A percentile compares a stretch with the other conserved stretches of the same genome.
Conservation (phyloP, 371 early-diverging fungal species). For the Rhizopus sp. region DNA sequence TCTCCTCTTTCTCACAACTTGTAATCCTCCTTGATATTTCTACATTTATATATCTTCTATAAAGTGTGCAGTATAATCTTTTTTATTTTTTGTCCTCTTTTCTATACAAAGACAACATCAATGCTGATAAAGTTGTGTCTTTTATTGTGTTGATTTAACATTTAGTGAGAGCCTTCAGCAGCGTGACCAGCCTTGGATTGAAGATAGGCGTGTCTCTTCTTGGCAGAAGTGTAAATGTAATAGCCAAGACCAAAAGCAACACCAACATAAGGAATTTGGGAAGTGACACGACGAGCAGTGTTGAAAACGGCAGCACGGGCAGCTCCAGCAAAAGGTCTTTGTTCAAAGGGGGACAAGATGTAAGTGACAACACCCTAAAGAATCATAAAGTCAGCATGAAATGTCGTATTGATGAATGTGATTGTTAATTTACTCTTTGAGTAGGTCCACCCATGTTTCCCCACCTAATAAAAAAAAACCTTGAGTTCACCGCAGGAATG, state of each 20-base stretch:
- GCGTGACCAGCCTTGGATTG: conserved; percentile 75
- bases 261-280: conserved; percentile 75
- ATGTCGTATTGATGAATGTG: background rate
- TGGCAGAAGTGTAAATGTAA: conserved; percentile 63
- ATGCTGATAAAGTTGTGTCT: too few species aligned
- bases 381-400: background rate
- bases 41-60: too few species aligned
- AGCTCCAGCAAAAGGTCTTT: conserved; percentile 76
- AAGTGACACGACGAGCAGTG: conserved; percentile 72
- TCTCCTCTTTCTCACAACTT: too few species aligned
- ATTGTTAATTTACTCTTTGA: conserved; percentile 49
- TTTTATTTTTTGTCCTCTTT: too few species aligned
- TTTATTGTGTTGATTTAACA: too few species aligned
- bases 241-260: conserved; percentile 67
- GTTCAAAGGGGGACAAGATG: conserved; percentile 78
- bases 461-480: conserved; percentile 52
- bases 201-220: conserved; percentile 65
- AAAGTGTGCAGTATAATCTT: too few species aligned
- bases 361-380: conserved; percentile 72
- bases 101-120: too few species aligned
- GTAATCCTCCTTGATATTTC: too few species aligned
- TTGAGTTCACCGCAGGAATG: background rate
- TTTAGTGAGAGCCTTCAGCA: conserved; percentile 45
- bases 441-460: conserved; percentile 76
- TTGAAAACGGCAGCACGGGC: conserved; percentile 76